Evolutionary conservation across 2,329 filamentous ascomycete species (phyloP).

Genomic region (Aspergillus melleus): DNA sequence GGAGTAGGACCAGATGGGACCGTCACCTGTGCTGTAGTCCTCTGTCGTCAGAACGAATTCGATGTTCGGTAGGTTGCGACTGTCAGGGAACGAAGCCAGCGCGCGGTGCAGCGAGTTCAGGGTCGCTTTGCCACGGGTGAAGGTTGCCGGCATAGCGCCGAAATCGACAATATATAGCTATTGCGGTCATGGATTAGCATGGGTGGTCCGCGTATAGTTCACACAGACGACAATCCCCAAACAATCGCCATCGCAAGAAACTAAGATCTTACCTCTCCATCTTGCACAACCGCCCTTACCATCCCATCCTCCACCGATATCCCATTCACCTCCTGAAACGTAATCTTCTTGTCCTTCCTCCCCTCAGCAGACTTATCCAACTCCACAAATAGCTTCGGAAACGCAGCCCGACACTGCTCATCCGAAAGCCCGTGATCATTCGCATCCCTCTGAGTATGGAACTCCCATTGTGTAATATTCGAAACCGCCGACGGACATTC

Average conservation of each 20-base stretch:
- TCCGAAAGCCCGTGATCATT: conserved; percentile 39
- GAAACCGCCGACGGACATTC: conserved; percentile 4
- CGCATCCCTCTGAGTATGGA: conserved; percentile 33
- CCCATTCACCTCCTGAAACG: conserved; percentile 37
- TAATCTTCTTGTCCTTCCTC: conserved; percentile 25
- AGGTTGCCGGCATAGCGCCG: conserved; percentile 34
- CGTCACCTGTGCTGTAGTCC: conserved; percentile 39
- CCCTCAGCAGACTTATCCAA: conserved; percentile 33
- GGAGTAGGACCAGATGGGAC: conserved; percentile 47
- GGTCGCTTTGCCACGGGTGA: conserved; percentile 42
- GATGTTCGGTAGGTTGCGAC: conserved; percentile 46
- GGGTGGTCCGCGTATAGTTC: background rate
- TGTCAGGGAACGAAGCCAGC: conserved; percentile 41
- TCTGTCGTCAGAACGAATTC: conserved; percentile 52
- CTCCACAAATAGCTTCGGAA: conserved; percentile 41
- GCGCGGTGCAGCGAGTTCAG: conserved; percentile 52
- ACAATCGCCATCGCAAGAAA: too few species aligned
- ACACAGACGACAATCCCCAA: too few species aligned
- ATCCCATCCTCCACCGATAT: conserved; percentile 35
- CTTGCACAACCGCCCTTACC: conserved; percentile 36
- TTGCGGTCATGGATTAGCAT: background rate
- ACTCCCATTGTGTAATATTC: conserved; percentile 30
- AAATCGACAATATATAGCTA: conserved; percentile 41
- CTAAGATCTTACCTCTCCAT: conserved; percentile 34
- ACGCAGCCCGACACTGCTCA: conserved; percentile 40